Conservation (phyloP, 202 grass and related monocot genomes). For the Panicum virgatum region DNA sequence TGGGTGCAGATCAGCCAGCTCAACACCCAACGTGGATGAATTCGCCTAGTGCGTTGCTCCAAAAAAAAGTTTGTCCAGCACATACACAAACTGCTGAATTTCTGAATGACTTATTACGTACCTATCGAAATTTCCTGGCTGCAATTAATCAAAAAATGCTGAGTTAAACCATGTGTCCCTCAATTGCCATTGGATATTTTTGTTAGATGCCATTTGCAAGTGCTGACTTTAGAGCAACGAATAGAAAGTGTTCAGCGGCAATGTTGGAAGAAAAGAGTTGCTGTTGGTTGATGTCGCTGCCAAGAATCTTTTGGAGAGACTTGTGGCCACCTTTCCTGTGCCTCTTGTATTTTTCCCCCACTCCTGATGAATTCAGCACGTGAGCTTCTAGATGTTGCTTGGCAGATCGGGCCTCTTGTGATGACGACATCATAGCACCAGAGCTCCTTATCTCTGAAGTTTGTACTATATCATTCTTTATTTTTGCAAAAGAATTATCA, state of each 20-base stretch:
- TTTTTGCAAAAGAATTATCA: neutral
- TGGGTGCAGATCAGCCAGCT: neutral
- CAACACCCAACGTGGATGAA: neutral
- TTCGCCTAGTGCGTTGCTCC: neutral
- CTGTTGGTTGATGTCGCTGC: slow-evolving; percentile 26
- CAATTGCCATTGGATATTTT: slow-evolving; percentile 22
- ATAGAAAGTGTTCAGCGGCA: neutral
- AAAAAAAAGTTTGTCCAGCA: neutral
- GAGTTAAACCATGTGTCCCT: neutral
- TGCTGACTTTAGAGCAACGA: slow-evolving; percentile 18
- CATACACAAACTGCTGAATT: neutral
- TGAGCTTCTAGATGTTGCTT: slow-evolving; percentile 55
- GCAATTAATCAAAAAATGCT: neutral
- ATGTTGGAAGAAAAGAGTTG: neutral
- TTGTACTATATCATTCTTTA: slow-evolving; percentile 1
- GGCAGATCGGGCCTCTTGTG: neutral
- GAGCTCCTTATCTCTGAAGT: slow-evolving; percentile 25
- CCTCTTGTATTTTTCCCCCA: neutral
- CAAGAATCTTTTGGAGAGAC: slow-evolving; percentile 37
- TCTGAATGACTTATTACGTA: neutral
- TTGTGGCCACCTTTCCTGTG: slow-evolving; percentile 22
- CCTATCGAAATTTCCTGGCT: neutral
- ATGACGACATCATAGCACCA: slow-evolving; percentile 28
- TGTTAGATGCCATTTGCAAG: slow-evolving; percentile 14
- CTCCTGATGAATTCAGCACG: slow-evolving; percentile 43